Evolutionary conservation across 345 rosid species (phyloP), one percentile per base, ranked within the genome.

Genomic region (Populus tremula): DNA sequence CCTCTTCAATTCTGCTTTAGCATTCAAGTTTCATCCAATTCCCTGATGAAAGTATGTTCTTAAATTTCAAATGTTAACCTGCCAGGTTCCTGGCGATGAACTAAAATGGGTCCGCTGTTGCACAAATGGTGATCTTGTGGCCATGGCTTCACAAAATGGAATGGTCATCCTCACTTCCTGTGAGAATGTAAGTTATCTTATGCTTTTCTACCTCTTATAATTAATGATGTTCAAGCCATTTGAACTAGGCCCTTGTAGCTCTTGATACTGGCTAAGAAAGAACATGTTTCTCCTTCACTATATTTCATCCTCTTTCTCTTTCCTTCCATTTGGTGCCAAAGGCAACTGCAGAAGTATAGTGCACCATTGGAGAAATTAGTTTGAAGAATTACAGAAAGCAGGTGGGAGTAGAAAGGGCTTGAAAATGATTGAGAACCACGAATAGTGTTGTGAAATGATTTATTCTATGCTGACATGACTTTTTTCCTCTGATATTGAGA

Each of bases 111-210:
- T 93, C 33, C 91, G 90, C 12, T 89, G 92, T 72, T 93, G 99
- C 84, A 77, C 93, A 78, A 91, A 89, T 84, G 88, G 90, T 78
- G 99, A 95, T 85, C 91, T 93, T 72, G 92, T 93, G 71, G 98
- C 98, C 53, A 91, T 95, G 98, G 99, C 99, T 73, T 95, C 99
- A 16, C 98, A 86, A 67, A 92, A 93, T 62, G 99, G 98, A 91
- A 89, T 85, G 96, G 98, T 93, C 74, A 91, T 92, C 81, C 78
- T 95, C 67, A 89, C 92, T 81, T 86, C 96, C 67, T 92, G 96
- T 71, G 94, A 89, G 67, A 86, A 80, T 83, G 99, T 93, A 87
- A 82, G 93, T 79, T 75, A 31, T 59, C 54, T 64, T 53, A 8
- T 72, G 35, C 45, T 73, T 73, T 41, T 67, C 43, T 61, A 2